Conservation (phyloP, 495 filamentous ascomycete genomes). For the Aspergillus indologenus region DNA sequence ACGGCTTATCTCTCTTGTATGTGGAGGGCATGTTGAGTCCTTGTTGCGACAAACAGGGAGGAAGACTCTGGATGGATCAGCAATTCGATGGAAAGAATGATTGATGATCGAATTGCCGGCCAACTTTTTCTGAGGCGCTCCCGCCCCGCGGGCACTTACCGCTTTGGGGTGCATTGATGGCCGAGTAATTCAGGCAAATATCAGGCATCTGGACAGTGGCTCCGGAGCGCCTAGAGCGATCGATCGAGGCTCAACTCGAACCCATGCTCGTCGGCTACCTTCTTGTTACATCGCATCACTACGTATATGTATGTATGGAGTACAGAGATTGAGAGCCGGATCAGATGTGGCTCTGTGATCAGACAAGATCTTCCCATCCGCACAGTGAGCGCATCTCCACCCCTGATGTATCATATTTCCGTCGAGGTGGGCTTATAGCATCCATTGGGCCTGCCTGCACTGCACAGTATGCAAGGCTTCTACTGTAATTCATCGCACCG, state of each 20-base stretch:
- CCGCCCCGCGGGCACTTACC: constrained; percentile 32
- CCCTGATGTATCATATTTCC: no score
- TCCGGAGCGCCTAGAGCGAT: constrained; percentile 13
- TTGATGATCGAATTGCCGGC: constrained; percentile 31
- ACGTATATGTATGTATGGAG: no score
- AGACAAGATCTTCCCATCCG: no score
- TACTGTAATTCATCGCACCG: no score
- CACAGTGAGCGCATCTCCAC: no score
- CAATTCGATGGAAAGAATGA: constrained; percentile 16
- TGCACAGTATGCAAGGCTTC: no score
- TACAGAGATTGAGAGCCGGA: no score
- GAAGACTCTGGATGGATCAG: not conserved
- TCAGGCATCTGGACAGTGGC: constrained; percentile 12
- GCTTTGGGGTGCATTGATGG: constrained; percentile 19
- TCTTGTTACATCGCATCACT: no score
- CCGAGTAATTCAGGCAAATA: constrained; percentile 16
- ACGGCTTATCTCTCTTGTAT: constrained; percentile 91
- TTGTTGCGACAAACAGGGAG: not conserved
- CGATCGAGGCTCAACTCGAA: not conserved
- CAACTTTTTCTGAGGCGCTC: constrained; percentile 36
- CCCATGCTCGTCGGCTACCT: not conserved
- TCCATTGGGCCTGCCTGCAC: no score
- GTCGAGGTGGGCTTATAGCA: no score
- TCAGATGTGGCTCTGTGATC: no score
- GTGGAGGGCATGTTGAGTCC: constrained; percentile 76